phyloP scores from a whole-genome alignment of 441 rosid species.

The Jatropha multifida region DNA sequence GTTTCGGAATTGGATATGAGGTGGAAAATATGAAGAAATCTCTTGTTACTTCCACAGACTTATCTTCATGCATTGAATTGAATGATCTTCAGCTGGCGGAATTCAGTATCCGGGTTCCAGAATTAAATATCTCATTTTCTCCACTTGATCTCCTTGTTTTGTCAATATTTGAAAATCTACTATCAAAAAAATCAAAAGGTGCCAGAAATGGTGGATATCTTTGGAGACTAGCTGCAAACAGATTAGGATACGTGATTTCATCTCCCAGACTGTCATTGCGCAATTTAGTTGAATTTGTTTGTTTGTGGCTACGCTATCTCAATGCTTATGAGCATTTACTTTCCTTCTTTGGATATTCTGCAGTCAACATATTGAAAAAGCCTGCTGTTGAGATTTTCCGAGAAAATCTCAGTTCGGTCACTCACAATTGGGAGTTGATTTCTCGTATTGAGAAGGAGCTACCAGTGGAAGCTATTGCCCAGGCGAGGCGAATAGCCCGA shows the following conservation, averaged over 20 bases:
- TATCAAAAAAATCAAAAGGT: constrained; percentile 41
- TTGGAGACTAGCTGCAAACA: constrained; percentile 81
- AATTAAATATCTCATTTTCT: constrained; percentile 48
- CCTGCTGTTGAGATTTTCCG: constrained; percentile 45
- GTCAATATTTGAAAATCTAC: constrained; percentile 41
- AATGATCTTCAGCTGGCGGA: constrained; percentile 57
- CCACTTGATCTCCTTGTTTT: constrained; percentile 61
- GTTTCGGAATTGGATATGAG: constrained; percentile 57
- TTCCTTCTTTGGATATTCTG: constrained; percentile 52
- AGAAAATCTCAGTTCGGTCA: constrained; percentile 46
- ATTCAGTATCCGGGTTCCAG: constrained; percentile 48
- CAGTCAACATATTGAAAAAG: constrained; percentile 41
- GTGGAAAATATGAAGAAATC: constrained; percentile 39
- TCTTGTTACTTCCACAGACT: constrained; percentile 39
- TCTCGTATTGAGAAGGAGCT: constrained; percentile 65
- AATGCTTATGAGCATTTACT: constrained; percentile 65
- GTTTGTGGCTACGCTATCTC: constrained; percentile 74
- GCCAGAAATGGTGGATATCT: constrained; percentile 68
- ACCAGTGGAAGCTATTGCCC: constrained; percentile 75
- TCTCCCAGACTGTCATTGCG: constrained; percentile 62
- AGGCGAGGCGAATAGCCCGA: constrained; percentile 81
- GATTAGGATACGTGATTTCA: constrained; percentile 51
- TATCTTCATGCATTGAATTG: constrained; percentile 39
- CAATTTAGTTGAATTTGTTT: constrained; percentile 46
- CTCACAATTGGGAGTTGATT: constrained; percentile 60